Evolutionary conservation across 495 filamentous ascomycete genomes (phyloP), one percentile per base, ranked within the genome.

Genomic region (Achaetomiella virescens): DNA sequence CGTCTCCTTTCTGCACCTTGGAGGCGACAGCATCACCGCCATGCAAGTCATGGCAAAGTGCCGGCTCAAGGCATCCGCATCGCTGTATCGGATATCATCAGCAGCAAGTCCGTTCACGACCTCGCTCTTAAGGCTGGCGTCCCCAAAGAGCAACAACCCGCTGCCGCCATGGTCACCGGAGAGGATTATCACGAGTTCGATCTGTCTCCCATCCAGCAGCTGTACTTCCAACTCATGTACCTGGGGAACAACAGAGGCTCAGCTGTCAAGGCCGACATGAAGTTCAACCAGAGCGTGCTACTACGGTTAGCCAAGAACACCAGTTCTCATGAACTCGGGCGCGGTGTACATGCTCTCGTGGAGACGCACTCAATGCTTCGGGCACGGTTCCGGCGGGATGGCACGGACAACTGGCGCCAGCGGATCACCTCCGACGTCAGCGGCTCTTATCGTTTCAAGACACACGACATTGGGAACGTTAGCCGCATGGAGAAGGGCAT

Each of bases 231-330:
- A 10, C 42, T 54, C 21, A 46, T 49, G 33, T 21, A 40, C 21
- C 20, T 27, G 1, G 22, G 21, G 0, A 29, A 18, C 3, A 42
- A 33, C 17, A 35, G 29, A 15, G 17, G 24, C 0, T n/a, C 20
- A 12, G 49, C 35, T 25, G 31, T 4, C 70, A 71, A 1, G 69
- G 67, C 36, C 66, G 66, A 79, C 49, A 74, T 70, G 1, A 80
- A 84, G 42, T 87, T 84, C 65, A 86, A 85, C 59, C 82, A 85
- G 57, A 83, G 82, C 38, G 73, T 85, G 29, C 62, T 82, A 1
- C 72, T 83, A 1, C 74, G 75, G 0, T 38, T 84, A 6, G 74
- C 70, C 38, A 68, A 67, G 31, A 46, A 54, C 0, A 54, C 78
- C 11, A 61, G 70, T 25, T 63, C 72, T 6, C 11, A 57, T 1